Percentiles rank a stretch among this genome's conserved stretches.
Evolutionary conservation across 208 protist genomes (phyloP).

Genomic region (Spongospora subterranea): DNA sequence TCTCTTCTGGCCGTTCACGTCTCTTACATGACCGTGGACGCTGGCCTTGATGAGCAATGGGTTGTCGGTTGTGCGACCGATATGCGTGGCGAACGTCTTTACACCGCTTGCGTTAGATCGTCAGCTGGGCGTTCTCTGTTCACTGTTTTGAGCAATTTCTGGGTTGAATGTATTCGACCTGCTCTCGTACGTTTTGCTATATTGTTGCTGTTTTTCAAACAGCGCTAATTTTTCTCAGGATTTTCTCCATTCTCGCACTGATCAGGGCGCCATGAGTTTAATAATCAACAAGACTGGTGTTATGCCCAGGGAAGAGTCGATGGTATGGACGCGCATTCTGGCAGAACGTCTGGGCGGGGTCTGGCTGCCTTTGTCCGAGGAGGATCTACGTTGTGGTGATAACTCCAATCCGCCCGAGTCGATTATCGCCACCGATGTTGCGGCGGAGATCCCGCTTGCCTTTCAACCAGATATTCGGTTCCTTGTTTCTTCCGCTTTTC

Average conservation of each 20-base stretch:
- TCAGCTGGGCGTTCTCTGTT: background rate
- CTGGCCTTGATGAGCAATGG: background rate
- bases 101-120: background rate
- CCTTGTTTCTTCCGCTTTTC: background rate
- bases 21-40: background rate
- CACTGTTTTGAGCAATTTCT: background rate
- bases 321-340: background rate
- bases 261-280: conserved; percentile 8
- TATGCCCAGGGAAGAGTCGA: background rate
- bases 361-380: background rate
- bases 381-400: background rate
- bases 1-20: conserved; percentile 16
- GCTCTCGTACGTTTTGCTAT: background rate
- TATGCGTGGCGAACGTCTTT: conserved; percentile 42
- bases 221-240: background rate
- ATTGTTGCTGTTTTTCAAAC: background rate
- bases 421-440: background rate
- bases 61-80: conserved; percentile 35
- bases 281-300: background rate
- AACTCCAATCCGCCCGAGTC: background rate
- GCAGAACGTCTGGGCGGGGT: background rate
- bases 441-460: background rate
- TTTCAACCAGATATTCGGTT: background rate
- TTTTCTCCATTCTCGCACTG: conserved; percentile 47
- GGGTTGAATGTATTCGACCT: conserved; percentile 15